Conservation (phyloP, 1,284 basidiomycete species). For the Fomitopsis pinicola region DNA sequence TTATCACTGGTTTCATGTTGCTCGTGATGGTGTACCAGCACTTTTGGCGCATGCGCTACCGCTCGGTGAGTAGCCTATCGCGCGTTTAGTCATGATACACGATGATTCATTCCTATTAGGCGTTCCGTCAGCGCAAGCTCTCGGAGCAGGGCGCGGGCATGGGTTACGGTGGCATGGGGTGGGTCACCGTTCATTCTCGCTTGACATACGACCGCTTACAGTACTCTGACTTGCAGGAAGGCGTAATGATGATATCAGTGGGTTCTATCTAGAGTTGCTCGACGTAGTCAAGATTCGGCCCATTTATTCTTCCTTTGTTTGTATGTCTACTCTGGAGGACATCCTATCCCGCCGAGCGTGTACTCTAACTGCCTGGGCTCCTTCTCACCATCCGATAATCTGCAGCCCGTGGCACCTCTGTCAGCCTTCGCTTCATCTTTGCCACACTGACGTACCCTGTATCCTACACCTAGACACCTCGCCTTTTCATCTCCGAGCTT, state of each 20-base stretch:
- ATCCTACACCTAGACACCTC: neutral
- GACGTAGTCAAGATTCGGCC: neutral
- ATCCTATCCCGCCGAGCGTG: neutral
- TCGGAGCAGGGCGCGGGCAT: constrained; percentile 57
- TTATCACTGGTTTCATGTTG: constrained; percentile 74
- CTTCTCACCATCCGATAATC: neutral
- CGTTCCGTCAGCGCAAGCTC: constrained; percentile 70
- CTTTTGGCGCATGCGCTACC: constrained; percentile 77
- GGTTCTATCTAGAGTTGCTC: constrained; percentile 1
- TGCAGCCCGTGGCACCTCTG: neutral
- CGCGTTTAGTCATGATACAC: neutral
- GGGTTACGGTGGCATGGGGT: constrained; percentile 63
- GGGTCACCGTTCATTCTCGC: constrained; percentile 19
- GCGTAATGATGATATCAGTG: constrained; percentile 12
- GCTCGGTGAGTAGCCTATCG: constrained; percentile 51
- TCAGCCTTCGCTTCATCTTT: neutral
- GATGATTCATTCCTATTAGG: constrained; percentile 33
- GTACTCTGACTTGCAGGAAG: constrained; percentile 13
- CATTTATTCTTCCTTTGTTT: neutral
- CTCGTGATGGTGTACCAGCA: constrained; percentile 79
- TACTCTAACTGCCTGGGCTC: constrained; percentile 1
- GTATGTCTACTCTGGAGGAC: neutral
- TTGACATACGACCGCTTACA: neutral
- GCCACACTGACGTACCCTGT: neutral
- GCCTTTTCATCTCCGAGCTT: neutral